Evolutionary conservation across 768 basidiomycete genomes (phyloP).

Genomic region (Clavaria fumosa): DNA sequence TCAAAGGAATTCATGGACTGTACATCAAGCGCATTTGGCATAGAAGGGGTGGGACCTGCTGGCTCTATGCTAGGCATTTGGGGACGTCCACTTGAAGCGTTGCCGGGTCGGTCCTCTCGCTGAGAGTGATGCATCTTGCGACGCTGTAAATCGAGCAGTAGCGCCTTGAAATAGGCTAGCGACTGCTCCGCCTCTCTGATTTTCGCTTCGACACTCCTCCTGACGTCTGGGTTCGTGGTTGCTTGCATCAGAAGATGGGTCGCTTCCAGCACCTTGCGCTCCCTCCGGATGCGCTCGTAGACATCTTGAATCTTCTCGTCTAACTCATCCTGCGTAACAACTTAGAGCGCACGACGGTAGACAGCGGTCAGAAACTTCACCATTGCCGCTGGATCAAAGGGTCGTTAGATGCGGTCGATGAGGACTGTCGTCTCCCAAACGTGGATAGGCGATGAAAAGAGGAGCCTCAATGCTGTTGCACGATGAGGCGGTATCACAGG

Average conservation of each 20-base stretch:
- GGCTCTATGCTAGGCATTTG: conserved; percentile 12
- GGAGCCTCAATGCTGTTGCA: no score
- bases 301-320: conserved; percentile 92
- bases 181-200: conserved; percentile 77
- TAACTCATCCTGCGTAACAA: conserved; percentile 33
- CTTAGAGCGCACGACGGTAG: neutral
- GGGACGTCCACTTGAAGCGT: conserved; percentile 7
- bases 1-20: neutral
- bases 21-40: conserved; percentile 24
- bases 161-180: conserved; percentile 77
- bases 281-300: conserved; percentile 78
- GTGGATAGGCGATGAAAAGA: no score
- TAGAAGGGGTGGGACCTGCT: conserved; percentile 31
- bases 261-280: conserved; percentile 85
- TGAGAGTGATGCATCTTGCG: conserved; percentile 54
- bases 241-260: conserved; percentile 65
- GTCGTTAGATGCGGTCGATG: no score
- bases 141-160: conserved; percentile 66
- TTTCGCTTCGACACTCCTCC: conserved; percentile 67
- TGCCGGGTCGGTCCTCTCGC: conserved; percentile 22
- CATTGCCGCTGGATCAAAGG: no score
- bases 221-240: conserved; percentile 75
- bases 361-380: no score
- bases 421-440: no score
- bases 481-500: no score